These are phyloP conservation scores for Chrysosphaeria jannelii DNA, from an alignment of 2,329 filamentous ascomycete species.

Conservation along the genomic window DNA sequence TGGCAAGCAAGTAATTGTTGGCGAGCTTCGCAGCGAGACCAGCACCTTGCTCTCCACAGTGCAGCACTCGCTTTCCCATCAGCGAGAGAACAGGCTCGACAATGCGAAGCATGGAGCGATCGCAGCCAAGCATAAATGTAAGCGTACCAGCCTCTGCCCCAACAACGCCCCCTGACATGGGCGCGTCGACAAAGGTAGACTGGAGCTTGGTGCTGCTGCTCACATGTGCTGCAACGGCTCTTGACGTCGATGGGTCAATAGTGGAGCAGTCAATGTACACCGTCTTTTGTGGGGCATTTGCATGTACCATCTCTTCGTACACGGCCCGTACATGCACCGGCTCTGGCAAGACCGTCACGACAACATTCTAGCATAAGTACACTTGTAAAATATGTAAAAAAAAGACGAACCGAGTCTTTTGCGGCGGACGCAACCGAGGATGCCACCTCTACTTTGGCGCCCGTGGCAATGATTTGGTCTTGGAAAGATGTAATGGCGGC, in stretches of 20 bases:
- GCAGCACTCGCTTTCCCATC: slow-evolving; percentile 69
- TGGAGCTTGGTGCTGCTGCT: slow-evolving; percentile 12
- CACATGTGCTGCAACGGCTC: slow-evolving; percentile 42
- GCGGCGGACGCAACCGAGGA: slow-evolving; percentile 17
- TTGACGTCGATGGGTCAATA: slow-evolving; percentile 70
- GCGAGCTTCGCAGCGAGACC: slow-evolving; percentile 80
- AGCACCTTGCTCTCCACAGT: slow-evolving; percentile 58
- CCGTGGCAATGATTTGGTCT: slow-evolving; percentile 14
- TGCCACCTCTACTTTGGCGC: slow-evolving; percentile 16
- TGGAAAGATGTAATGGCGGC: slow-evolving; percentile 16
- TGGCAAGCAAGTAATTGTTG: slow-evolving; percentile 86
- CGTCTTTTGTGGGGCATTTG: slow-evolving; percentile 11
- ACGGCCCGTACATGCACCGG: slow-evolving; percentile 65
- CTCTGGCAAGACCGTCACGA: slow-evolving; percentile 73
- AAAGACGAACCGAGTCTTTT: slow-evolving; percentile 18
- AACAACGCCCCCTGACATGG: slow-evolving; percentile 89
- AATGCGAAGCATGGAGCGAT: slow-evolving; percentile 24
- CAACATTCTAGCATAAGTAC: slow-evolving; percentile 29
- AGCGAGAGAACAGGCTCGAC: slow-evolving; percentile 38
- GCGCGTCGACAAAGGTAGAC: slow-evolving; percentile 73
- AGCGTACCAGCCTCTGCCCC: slow-evolving; percentile 65
- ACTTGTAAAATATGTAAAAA: neutral
- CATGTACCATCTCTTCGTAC: slow-evolving; percentile 43
- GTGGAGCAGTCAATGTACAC: slow-evolving; percentile 92
- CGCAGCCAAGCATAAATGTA: slow-evolving; percentile 81